These are phyloP conservation scores for Leccinum aurantiacum DNA, from an alignment of 768 basidiomycete species.

Conservation along the genomic window DNA sequence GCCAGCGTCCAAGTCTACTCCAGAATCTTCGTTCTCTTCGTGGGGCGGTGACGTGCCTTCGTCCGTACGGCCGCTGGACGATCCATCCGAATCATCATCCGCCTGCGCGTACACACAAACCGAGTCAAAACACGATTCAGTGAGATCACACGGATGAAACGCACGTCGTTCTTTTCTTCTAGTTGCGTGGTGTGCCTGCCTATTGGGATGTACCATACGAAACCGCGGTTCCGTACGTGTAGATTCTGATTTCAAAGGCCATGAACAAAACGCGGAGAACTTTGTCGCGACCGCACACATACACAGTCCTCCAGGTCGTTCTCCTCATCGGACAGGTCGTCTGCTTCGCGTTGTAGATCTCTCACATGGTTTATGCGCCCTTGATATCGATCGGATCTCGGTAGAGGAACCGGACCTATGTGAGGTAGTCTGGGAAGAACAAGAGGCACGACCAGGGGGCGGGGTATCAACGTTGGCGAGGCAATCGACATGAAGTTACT, in stretches of 20 bases:
- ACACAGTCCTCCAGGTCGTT: conserved; percentile 77
- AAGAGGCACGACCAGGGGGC: conserved; percentile 58
- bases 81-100: conserved; percentile 36
- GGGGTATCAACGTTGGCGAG: conserved; percentile 73
- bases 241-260: conserved; percentile 43
- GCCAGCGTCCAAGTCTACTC: conserved; percentile 37
- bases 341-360: conserved; percentile 74
- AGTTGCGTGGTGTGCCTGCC: conserved; percentile 70
- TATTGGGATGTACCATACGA: conserved; percentile 67
- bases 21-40: conserved; percentile 43
- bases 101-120: conserved; percentile 23
- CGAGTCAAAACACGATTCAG: not conserved
- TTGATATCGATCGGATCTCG: conserved; percentile 47
- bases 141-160: conserved; percentile 17
- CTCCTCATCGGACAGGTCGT: conserved; percentile 84
- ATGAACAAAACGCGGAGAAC: not conserved
- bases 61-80: conserved; percentile 33
- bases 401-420: conserved; percentile 61
- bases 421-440: conserved; percentile 67
- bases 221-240: conserved; percentile 65
- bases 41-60: conserved; percentile 32
- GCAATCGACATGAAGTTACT: conserved; percentile 48
- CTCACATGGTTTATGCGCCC: conserved; percentile 61
- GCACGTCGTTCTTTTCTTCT: conserved; percentile 84
- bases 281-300: conserved; percentile 22